phyloP scores from a whole-genome alignment of 2,329 filamentous ascomycete species.

The Pseudocercospora cruenta region DNA sequence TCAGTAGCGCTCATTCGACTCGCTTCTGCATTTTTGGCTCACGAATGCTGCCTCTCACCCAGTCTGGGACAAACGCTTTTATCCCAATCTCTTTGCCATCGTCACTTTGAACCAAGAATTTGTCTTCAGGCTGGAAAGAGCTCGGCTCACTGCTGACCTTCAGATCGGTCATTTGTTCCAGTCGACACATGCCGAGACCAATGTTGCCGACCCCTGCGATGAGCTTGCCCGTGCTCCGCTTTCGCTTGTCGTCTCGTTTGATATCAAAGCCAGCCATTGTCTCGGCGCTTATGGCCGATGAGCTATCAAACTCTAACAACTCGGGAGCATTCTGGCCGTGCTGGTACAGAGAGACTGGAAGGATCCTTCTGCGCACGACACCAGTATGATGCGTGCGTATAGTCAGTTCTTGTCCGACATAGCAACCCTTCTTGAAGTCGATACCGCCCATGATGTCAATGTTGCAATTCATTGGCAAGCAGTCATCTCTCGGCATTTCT shows the following conservation, averaged over 20 bases:
- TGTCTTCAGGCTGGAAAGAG: slow-evolving; percentile 60
- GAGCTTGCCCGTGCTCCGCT: slow-evolving; percentile 77
- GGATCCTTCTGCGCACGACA: slow-evolving; percentile 84
- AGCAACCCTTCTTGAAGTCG: slow-evolving; percentile 95
- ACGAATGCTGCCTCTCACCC: slow-evolving; percentile 59
- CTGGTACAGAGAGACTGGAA: slow-evolving; percentile 77
- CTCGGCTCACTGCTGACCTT: slow-evolving; percentile 69
- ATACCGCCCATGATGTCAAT: slow-evolving; percentile 84
- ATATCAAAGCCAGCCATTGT: slow-evolving; percentile 51
- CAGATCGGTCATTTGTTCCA: slow-evolving; percentile 89
- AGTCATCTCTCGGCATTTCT: slow-evolving; percentile 72
- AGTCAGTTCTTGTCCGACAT: slow-evolving; percentile 94
- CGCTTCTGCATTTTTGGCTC: slow-evolving; percentile 45
- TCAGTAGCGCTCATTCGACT: slow-evolving; percentile 27
- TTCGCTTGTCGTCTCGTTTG: slow-evolving; percentile 56
- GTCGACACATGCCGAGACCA: slow-evolving; percentile 80
- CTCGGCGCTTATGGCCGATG: neutral
- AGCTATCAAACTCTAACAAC: slow-evolving; percentile 54
- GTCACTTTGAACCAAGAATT: slow-evolving; percentile 46
- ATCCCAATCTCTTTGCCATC: slow-evolving; percentile 40
- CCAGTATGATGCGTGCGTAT: slow-evolving; percentile 94
- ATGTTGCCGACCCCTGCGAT: slow-evolving; percentile 79
- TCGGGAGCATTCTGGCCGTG: slow-evolving; percentile 46
- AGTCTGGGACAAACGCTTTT: slow-evolving; percentile 75
- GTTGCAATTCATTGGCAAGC: slow-evolving; percentile 86